Evolutionary conservation across 1,284 basidiomycete species (phyloP), one percentile per base, ranked within the genome.

Genomic region (Veloporphyrellus conicus): DNA sequence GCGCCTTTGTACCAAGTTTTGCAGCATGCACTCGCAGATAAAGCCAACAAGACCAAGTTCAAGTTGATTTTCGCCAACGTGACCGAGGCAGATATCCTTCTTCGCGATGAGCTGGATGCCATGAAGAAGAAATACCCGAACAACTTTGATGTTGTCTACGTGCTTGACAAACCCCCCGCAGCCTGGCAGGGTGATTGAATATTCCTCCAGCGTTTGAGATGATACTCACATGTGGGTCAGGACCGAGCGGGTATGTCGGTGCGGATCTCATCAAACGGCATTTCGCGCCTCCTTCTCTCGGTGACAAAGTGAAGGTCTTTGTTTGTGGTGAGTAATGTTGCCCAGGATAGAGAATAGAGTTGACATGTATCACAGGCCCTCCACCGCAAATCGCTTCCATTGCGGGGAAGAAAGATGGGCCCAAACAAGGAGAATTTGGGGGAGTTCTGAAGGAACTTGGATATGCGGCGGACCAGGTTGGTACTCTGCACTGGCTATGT

Each of bases 51-150:
- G 74, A 98, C 96, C 55, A 93, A 94, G 66, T 95, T 91, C 71
- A 96, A 88, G 42, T 76, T 98, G 48, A 71, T 99, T 60, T 98
- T 90, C 71, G 84, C 89, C 37, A 98, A 98, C 71, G 79, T 91
- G 44, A 79, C 87, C n/a, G 89, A 93, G 65, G 75, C 81, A 54
- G 95, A 98, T 67, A 95, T 99, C 58, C 82, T 96, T 41, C 76
- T 96, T 50, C 81, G 82, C 36, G 82, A 91, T 58, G 80, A 93
- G 61, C 81, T 94, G 60, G 90, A 94, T 57, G 70, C 68, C 9
- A 75, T 91, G 55, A 81, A 84, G 68, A 80, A 80, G 59, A 77
- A 82, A 58, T 74, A 87, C 69, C 82, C 86, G 2, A 72, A 84
- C 47, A 82, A 68, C 54, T 79, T 98, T 66, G 82, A 91, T 52